Evolutionary conservation across 176 grass and related monocot genomes (phyloP).

Genomic region (Saccharum officinarum): DNA sequence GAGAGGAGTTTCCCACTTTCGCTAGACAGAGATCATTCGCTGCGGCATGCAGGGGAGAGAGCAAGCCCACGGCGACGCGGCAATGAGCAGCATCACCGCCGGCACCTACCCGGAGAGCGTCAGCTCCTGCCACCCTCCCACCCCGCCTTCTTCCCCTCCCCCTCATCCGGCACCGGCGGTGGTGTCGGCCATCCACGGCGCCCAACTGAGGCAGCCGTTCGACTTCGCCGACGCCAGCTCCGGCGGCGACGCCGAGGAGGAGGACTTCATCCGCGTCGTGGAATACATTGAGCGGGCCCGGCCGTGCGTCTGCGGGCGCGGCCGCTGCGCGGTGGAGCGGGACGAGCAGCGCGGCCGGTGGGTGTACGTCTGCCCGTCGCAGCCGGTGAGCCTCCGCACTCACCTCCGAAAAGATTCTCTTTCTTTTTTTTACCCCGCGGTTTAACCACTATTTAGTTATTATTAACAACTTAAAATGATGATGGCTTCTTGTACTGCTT

Average conservation of each 20-base stretch:
- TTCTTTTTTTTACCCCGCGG: no score
- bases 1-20: neutral
- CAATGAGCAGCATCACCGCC: slow-evolving; percentile 28
- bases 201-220: slow-evolving; percentile 28
- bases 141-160: neutral
- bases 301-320: slow-evolving; percentile 40
- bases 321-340: neutral
- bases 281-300: slow-evolving; percentile 22
- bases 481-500: neutral
- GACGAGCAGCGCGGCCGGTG: neutral
- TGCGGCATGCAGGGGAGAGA: neutral
- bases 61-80: neutral
- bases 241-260: neutral
- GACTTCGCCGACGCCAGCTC: neutral
- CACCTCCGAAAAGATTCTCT: neutral
- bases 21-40: neutral
- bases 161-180: neutral
- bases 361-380: slow-evolving; percentile 32
- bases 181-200: neutral
- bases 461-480: neutral
- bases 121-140: slow-evolving; percentile 25
- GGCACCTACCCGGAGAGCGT: slow-evolving; percentile 38
- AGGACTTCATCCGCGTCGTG: neutral
- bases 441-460: neutral
- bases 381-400: slow-evolving; percentile 31